Evolutionary conservation across 2,329 filamentous ascomycete species (phyloP), one percentile per base, ranked within the genome.

Genomic region (Fusarium metavorans): DNA sequence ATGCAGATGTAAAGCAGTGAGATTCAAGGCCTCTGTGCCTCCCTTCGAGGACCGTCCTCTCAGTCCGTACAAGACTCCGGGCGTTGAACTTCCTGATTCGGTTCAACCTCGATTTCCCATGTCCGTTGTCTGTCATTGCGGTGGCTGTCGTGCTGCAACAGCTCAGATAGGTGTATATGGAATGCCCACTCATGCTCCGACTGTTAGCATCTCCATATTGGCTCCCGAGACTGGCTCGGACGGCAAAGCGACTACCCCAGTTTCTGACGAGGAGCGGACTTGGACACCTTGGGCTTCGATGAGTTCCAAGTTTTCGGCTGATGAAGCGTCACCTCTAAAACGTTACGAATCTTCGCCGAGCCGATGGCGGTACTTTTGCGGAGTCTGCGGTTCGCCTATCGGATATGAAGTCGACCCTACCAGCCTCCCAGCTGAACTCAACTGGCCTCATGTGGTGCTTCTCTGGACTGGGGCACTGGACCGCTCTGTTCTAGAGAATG

Each of bases 401-500:
- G 57, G 57, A 32, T 60, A 60, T 27, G 57, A 60, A 11, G 37
- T 60, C 25, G 57, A 60, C 39, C 57, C 57, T 30, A 27, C 57
- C 7, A 60, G 37, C 11, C 37, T 60, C 10, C 57, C 58, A 5
- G 39, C 58, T 18, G 39, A 45, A 45, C 58, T 61, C 18, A 48
- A 61, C 58, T 61, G 58, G 58, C 58, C 58, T 35, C 58, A 48
- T 45, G 39, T 61, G 14, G 57, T 60, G 25, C 18, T 45, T 43
- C 25, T 61, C 39, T 61, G 39, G 39, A 48, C 58, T 16, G 58
- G 58, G 6, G 39, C 58, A 18, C 10, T 61, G 39, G 58, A 61
- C 7, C 58, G 58, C 14, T 48, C 30, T n/a, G 9, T 61, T 34
- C 58, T 61, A 9, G 58, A 48, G n/a, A 30, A 61, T 13, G 39